Percentiles rank a stretch among this genome's conserved stretches.
Evolutionary conservation across 345 rosid genomes (phyloP).

Genomic region (Alliaria petiolata): DNA sequence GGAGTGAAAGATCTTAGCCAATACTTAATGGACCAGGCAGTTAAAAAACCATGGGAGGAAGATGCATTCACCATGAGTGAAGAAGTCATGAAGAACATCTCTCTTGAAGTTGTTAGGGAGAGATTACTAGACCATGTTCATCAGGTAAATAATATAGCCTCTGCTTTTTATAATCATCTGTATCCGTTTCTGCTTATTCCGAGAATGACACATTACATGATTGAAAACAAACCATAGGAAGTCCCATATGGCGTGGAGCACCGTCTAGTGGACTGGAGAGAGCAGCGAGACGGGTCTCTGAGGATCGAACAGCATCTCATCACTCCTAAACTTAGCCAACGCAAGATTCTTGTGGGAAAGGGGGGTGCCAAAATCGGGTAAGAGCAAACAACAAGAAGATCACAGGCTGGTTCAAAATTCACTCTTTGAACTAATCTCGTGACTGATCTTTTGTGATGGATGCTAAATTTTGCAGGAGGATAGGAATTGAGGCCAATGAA

Average conservation of each 20-base stretch:
- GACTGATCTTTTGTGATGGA: neutral
- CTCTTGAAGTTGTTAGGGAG: slow-evolving; percentile 89
- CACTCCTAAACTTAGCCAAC: slow-evolving; percentile 72
- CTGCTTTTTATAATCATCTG: slow-evolving; percentile 1
- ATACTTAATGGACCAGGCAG: slow-evolving; percentile 82
- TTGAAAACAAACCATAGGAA: slow-evolving; percentile 48
- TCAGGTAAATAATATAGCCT: slow-evolving; percentile 50
- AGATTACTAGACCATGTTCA: slow-evolving; percentile 83
- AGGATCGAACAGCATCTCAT: slow-evolving; percentile 88
- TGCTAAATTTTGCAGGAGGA: slow-evolving; percentile 53
- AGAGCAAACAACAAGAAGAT: slow-evolving; percentile 14
- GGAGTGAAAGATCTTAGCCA: slow-evolving; percentile 72
- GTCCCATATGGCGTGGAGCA: slow-evolving; percentile 77
- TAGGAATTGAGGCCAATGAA: slow-evolving; percentile 91
- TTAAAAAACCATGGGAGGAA: slow-evolving; percentile 91
- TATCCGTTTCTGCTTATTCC: neutral
- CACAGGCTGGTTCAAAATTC: neutral
- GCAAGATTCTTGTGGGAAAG: slow-evolving; percentile 92
- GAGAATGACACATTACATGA: neutral
- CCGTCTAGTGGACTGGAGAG: slow-evolving; percentile 86
- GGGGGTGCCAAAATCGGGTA: slow-evolving; percentile 86
- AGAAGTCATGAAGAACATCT: slow-evolving; percentile 82
- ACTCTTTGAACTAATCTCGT: neutral
- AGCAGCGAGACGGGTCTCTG: slow-evolving; percentile 73
- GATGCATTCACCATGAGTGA: slow-evolving; percentile 75